A percentile compares a stretch with the other conserved stretches of the same genome.
Conservation (phyloP, 495 filamentous ascomycete species). For the Hypoxylon intermedium region DNA sequence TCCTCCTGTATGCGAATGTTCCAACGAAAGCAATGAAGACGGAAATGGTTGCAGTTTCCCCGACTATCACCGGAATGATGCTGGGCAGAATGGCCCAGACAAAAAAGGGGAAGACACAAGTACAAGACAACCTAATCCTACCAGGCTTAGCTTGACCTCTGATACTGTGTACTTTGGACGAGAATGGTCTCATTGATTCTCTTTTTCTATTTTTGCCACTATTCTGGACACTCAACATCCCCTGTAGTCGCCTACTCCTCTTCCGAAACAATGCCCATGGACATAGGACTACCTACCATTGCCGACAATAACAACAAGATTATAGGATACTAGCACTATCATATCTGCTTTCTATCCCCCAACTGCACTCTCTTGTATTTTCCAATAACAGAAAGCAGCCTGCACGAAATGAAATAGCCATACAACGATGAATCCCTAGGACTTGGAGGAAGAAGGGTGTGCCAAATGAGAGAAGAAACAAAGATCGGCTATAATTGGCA, state of each 20-base stretch:
- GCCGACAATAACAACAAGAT: too few relatives aligned
- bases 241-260: slow-evolving; percentile 4
- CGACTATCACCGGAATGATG: slow-evolving; percentile 19
- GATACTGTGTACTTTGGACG: slow-evolving; percentile 30
- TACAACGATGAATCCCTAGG: neutral
- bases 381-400: neutral
- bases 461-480: neutral
- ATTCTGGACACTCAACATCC: slow-evolving; percentile 18
- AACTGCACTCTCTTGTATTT: neutral
- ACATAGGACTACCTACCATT: too few relatives aligned
- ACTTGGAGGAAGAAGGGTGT: neutral
- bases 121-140: slow-evolving; percentile 17
- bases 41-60: slow-evolving; percentile 27
- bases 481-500: neutral
- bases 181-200: slow-evolving; percentile 12
- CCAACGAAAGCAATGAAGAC: slow-evolving; percentile 4
- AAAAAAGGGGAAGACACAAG: slow-evolving; percentile 18
- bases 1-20: neutral
- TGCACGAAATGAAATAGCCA: neutral
- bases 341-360: slow-evolving; percentile 9
- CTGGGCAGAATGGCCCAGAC: slow-evolving; percentile 14
- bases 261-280: slow-evolving; percentile 24
- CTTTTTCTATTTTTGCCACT: slow-evolving; percentile 16
- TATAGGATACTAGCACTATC: too few relatives aligned
- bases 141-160: slow-evolving; percentile 18